Base-by-base conservation (phyloP, 495 filamentous ascomycete species). In the Penicillium bovifimosum region DNA sequence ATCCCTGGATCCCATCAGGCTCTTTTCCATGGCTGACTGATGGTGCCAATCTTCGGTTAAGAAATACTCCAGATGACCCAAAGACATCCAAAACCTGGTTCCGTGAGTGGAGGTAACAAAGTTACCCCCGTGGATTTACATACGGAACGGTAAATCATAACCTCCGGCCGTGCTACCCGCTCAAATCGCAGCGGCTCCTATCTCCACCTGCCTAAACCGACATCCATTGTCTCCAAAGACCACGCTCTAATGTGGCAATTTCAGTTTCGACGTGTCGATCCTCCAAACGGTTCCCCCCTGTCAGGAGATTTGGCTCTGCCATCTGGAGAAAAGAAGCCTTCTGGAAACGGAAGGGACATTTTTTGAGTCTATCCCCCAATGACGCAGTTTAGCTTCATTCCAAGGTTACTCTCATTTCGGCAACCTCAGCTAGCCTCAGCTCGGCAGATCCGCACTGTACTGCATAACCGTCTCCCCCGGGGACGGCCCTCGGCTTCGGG, bases 231-330 rank as follows among this genome's bases (percentile, higher is more conserved):
- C 3, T 0, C 17, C 11, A 24, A 47, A 2, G 10, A 26, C 31
- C 43, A 47, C 43, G 43, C 31, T 8, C 20, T n/a, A 42, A 28
- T 29, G 32, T 29, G 45, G 45, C 46, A 48, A 48, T 38, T 39
- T 28, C 11, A 9, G 2, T 10, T 1, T 6, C 20, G 20, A 24
- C 32, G 5, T 48, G 46, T 16, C 46, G 46, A 48, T 48, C 45
- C 32, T 27, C 31, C 17, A 24, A 28, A 26, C 17, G 31, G 44
- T 6, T 35, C 11, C 36, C 6, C 18, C 39, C 26, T 42, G 18
- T 41, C 39, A 41, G 24, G 24, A 39, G 36, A 1, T 33, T 45
- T 44, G 28, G 28, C 28, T 20, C 40, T 36, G 34, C n/a, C n/a
- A n/a, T n/a, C n/a, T 31, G 29, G 9, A 31, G 9, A 24, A 24